Evolutionary conservation across 1,139 yeast species (phyloP).

Genomic region (Eremothecium gossypii): DNA sequence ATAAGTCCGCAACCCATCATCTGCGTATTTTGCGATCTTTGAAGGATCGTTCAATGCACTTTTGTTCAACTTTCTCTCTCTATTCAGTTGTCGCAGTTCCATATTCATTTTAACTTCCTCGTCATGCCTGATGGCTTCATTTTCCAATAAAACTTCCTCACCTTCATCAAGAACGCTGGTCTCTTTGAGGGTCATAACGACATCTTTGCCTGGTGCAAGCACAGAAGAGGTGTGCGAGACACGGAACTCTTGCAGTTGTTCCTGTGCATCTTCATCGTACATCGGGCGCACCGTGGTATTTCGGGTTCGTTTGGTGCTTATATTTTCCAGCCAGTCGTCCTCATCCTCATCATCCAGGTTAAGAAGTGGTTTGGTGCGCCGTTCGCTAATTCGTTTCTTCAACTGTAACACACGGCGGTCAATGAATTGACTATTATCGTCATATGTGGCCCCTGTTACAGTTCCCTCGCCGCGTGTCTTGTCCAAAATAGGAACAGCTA

Average conservation of each 20-base stretch:
- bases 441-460: neutral
- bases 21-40: neutral
- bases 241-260: neutral
- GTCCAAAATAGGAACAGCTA: neutral
- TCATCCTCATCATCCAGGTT: constrained; percentile 19
- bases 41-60: constrained; percentile 2
- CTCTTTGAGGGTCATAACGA: constrained; percentile 61
- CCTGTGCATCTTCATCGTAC: constrained; percentile 17
- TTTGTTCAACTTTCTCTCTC: constrained; percentile 26
- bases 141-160: constrained; percentile 18
- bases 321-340: constrained; percentile 35
- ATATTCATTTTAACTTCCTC: constrained; percentile 16
- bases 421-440: neutral
- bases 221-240: constrained; percentile 14
- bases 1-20: neutral
- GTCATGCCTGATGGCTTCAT: constrained; percentile 13
- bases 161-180: constrained; percentile 36
- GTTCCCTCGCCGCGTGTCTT: too few species aligned
- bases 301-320: neutral
- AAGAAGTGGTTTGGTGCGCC: neutral
- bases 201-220: constrained; percentile 29
- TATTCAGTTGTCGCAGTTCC: constrained; percentile 19
- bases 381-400: neutral
- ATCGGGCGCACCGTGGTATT: constrained; percentile 2
- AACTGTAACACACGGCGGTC: constrained; percentile 4